Base-by-base conservation (phyloP, 345 rosid species). In the Lenwebbia sp. region DNA sequence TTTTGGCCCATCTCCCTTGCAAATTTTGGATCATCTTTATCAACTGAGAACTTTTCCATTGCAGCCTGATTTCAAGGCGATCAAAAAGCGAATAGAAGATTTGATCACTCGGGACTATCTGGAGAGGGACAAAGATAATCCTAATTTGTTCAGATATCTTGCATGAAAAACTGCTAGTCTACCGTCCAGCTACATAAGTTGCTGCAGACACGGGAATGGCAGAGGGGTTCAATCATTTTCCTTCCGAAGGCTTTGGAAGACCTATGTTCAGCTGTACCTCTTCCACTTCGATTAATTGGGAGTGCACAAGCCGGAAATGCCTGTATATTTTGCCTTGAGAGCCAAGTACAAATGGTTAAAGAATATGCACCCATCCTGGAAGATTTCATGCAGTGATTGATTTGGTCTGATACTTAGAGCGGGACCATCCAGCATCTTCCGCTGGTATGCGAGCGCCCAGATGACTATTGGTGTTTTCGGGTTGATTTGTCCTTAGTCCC, bases 1-100 rank as follows among this genome's bases (percentile, higher is more conserved):
- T 55, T 83, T 83, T 83, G 13, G 58, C n/a, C 15, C 2, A 26
- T 86, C 33, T 50, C 53, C 14, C 6, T 21, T 37, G 13, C 62
- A 53, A 47, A 17, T 78, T 22, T 28, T 86, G 26, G 49, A 57
- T 82, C 54, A 10, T 5, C 44, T 23, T 52, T 26, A 28, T 83
- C 53, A 28, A 51, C 60, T 83, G 81, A 37, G 26, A 33, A 70
- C 47, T 70, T 37, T 26, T 37, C 81, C 81, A 70, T 85, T 91
- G 91, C 96, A 94, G 97, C 97, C 96, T 75, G 97, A 95, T 89
- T 88, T 93, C 82, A 95, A 95, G 92, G 95, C 92, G 0, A 95
- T 95, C 70, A 95, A 95, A 90, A 93, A 93, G 92, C 89, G 95
- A 88, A 95, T 95, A 47, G 97, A 95, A 89, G 96, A 95, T 87